Evolutionary conservation across 345 rosid species (phyloP).

Genomic region (Cochlearia excelsa): DNA sequence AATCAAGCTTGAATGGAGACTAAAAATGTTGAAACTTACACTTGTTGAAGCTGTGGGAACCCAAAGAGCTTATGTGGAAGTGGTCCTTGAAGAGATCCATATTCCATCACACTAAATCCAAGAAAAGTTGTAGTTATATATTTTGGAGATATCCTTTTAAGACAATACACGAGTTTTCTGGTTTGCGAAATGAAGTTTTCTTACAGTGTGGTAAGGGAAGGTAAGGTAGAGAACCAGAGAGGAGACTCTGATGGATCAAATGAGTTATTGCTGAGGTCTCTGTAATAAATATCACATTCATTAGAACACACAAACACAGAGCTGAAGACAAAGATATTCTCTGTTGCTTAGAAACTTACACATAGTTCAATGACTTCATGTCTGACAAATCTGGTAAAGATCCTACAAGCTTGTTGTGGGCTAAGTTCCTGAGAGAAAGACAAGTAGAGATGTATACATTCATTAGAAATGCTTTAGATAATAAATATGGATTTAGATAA

Average conservation of each 20-base stretch:
- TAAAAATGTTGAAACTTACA: conserved; percentile 50
- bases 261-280: conserved; percentile 88
- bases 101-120: conserved; percentile 62
- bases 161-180: conserved; percentile 1
- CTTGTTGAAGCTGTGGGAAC: conserved; percentile 70
- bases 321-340: conserved; percentile 1
- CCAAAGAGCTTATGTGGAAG: conserved; percentile 62
- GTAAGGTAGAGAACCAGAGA: conserved; percentile 77
- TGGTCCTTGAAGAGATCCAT: conserved; percentile 67
- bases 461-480: neutral
- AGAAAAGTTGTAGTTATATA: neutral
- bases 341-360: conserved; percentile 48
- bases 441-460: conserved; percentile 1
- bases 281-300: conserved; percentile 33
- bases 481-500: conserved; percentile 7
- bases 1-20: neutral
- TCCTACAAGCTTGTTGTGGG: conserved; percentile 70
- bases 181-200: conserved; percentile 4
- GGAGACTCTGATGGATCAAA: conserved; percentile 71
- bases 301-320: conserved; percentile 9
- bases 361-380: conserved; percentile 66
- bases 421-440: conserved; percentile 62
- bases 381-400: conserved; percentile 68
- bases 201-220: conserved; percentile 83
- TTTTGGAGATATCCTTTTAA: neutral